Percentiles rank a stretch among this genome's conserved stretches.
These are phyloP conservation scores for Rubia balearica DNA, from an alignment of 305 asterid genomes.

Conservation along the genomic window DNA sequence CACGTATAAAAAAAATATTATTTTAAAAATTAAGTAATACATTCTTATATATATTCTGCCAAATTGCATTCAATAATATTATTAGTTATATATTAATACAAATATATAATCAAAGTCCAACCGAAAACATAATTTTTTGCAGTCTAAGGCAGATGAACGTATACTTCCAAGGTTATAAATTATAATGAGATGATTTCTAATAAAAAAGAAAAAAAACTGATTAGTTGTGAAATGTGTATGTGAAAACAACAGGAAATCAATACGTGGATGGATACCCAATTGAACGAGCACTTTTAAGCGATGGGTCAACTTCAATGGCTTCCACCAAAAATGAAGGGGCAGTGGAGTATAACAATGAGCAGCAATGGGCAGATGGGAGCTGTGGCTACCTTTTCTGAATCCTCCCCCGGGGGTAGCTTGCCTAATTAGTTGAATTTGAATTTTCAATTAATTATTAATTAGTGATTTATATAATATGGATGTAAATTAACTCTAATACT, in stretches of 20 bases:
- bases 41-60: too few species aligned
- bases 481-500: conserved; percentile 2
- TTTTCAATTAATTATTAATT: too few species aligned
- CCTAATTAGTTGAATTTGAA: background rate
- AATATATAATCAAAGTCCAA: too few species aligned
- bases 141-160: too few species aligned
- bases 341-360: conserved; percentile 6
- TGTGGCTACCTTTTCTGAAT: conserved; percentile 18
- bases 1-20: too few species aligned
- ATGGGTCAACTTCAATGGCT: conserved; percentile 11
- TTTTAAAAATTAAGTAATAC: too few species aligned
- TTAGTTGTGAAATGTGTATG: background rate
- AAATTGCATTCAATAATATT: too few species aligned
- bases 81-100: too few species aligned
- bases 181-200: too few species aligned
- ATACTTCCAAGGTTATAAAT: too few species aligned
- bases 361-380: conserved; percentile 9
- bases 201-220: background rate
- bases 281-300: conserved; percentile 11
- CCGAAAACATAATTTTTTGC: too few species aligned
- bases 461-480: too few species aligned
- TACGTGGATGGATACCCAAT: conserved; percentile 9
- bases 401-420: conserved; percentile 15
- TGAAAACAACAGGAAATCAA: conserved; percentile 27
- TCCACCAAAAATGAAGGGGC: conserved; percentile 8